phyloP scores from a whole-genome alignment of 305 asterid genomes.

The Plantago lanceolata region DNA sequence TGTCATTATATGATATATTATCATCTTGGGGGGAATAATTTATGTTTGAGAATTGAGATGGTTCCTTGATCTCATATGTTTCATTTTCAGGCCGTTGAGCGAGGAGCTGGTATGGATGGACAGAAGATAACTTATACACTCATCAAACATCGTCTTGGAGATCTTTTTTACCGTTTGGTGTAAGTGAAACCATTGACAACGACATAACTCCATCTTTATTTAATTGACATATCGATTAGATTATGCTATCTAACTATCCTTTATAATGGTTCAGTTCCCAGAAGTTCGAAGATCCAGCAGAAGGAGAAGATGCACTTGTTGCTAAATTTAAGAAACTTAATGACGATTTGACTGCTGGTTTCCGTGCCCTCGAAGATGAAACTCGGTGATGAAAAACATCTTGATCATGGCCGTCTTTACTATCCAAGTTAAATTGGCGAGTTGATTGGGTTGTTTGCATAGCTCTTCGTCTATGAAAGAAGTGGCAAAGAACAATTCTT shows the following conservation, averaged over 20 bases:
- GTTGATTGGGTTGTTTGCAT: conserved; percentile 16
- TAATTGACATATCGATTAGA: neutral
- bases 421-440: conserved; percentile 18
- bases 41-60: conserved; percentile 3
- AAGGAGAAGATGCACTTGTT: conserved; percentile 75
- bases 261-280: conserved; percentile 53
- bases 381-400: conserved; percentile 50
- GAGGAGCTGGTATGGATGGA: conserved; percentile 99
- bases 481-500: conserved; percentile 22
- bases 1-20: neutral
- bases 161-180: conserved; percentile 91
- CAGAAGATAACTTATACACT: conserved; percentile 87
- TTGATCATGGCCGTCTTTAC: conserved; percentile 11
- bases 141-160: conserved; percentile 90
- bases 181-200: conserved; percentile 40
- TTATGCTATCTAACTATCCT: conserved; percentile 10
- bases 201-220: neutral
- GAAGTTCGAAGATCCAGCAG: conserved; percentile 97
- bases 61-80: conserved; percentile 5
- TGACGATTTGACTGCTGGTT: conserved; percentile 84
- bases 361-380: conserved; percentile 97
- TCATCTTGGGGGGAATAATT: neutral
- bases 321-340: conserved; percentile 76
- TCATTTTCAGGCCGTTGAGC: conserved; percentile 74
- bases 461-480: conserved; percentile 18